These are phyloP conservation scores for Apiotrichum sp. DNA, from an alignment of 1,284 basidiomycete genomes.

Conservation along the genomic window DNA sequence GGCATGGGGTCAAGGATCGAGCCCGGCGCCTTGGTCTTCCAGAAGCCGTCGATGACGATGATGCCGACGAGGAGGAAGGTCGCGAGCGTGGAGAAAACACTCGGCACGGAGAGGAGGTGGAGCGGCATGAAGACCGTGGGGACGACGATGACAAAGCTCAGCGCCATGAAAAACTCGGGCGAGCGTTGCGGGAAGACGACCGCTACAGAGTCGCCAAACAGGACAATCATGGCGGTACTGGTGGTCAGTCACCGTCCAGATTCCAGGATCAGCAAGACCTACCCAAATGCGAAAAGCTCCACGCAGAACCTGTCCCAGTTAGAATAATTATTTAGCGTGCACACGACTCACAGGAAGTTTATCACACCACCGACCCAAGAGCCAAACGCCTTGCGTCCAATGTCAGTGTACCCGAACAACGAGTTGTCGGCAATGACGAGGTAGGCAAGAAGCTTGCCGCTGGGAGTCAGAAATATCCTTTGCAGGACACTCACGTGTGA, in stretches of 20 bases:
- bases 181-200: slow-evolving; percentile 63
- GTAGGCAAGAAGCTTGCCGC: slow-evolving; percentile 73
- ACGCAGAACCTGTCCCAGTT: slow-evolving; percentile 59
- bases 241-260: not conserved
- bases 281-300: slow-evolving; percentile 62
- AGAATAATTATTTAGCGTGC: not conserved
- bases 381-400: slow-evolving; percentile 81
- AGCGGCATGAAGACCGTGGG: slow-evolving; percentile 80
- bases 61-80: slow-evolving; percentile 71
- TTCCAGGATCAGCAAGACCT: slow-evolving; percentile 2
- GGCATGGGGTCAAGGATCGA: slow-evolving; percentile 69
- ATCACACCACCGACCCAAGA: slow-evolving; percentile 53
- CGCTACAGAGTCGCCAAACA: slow-evolving; percentile 79
- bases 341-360: slow-evolving; percentile 35
- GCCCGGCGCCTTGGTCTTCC: slow-evolving; percentile 71
- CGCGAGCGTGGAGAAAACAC: slow-evolving; percentile 74
- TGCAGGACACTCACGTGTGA: slow-evolving; percentile 63
- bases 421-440: slow-evolving; percentile 66
- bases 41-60: slow-evolving; percentile 75
- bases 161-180: slow-evolving; percentile 65
- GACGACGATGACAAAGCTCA: slow-evolving; percentile 65
- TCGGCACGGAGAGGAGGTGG: slow-evolving; percentile 75
- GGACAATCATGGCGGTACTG: slow-evolving; percentile 74
- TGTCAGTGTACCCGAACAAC: slow-evolving; percentile 78
- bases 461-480: slow-evolving; percentile 33